A percentile compares a stretch with the other conserved stretches of the same genome.
Evolutionary conservation across 805 yeast genomes (phyloP).

Genomic region (Dipodascopsis tothii): DNA sequence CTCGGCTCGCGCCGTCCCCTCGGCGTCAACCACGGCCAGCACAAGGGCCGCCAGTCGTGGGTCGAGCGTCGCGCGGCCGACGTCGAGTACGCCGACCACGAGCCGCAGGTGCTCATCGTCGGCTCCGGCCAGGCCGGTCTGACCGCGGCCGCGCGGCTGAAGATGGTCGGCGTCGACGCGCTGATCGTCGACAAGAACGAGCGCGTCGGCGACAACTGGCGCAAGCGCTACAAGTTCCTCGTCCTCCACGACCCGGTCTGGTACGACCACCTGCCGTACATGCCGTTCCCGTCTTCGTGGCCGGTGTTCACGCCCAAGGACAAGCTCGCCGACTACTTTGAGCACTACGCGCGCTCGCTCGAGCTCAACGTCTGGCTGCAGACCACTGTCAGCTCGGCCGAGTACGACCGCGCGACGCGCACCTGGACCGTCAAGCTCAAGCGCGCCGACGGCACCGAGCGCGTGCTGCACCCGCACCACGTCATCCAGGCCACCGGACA

Average conservation of each 20-base stretch:
- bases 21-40: slow-evolving; percentile 39
- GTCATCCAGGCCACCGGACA: slow-evolving; percentile 40
- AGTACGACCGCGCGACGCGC: slow-evolving; percentile 28
- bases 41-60: slow-evolving; percentile 36
- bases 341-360: slow-evolving; percentile 34
- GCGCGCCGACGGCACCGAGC: slow-evolving; percentile 20
- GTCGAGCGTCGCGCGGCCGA: slow-evolving; percentile 30
- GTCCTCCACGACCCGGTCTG: slow-evolving; percentile 41
- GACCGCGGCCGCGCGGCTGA: slow-evolving; percentile 38
- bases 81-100: slow-evolving; percentile 29
- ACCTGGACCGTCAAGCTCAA: slow-evolving; percentile 32
- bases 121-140: slow-evolving; percentile 44
- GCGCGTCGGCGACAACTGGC: slow-evolving; percentile 40
- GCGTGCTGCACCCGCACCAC: slow-evolving; percentile 32
- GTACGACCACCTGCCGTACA: slow-evolving; percentile 38
- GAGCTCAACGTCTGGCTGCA: slow-evolving; percentile 35
- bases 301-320: slow-evolving; percentile 41
- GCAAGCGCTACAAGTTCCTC: slow-evolving; percentile 38
- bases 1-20: slow-evolving; percentile 31
- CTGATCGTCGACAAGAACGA: slow-evolving; percentile 35
- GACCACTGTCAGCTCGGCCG: slow-evolving; percentile 31
- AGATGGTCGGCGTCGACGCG: slow-evolving; percentile 35
- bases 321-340: slow-evolving; percentile 39
- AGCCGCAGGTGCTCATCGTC: slow-evolving; percentile 37
- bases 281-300: slow-evolving; percentile 36